Evolutionary conservation across 352 stramenopile genomes (phyloP), one percentile per base, ranked within the genome.

Genomic region (Globisporangium middletonii): DNA sequence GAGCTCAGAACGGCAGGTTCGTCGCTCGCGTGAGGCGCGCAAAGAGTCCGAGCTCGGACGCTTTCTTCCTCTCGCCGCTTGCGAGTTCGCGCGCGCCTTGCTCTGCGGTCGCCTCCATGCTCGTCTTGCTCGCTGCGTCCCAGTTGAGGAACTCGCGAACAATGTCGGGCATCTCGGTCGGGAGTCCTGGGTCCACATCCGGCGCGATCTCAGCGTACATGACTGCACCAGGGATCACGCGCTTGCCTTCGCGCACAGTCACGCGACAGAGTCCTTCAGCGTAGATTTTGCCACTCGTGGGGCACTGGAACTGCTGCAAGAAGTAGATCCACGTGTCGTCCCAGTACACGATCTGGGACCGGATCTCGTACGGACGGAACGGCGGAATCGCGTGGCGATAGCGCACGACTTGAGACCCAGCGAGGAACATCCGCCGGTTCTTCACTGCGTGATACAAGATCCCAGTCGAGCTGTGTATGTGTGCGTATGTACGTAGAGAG

Each of bases 291-390:
- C 73, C 73, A 7, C 63, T 81, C 9, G 28, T 63, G 11, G 72
- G 75, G 43, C 79, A 82, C 41, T 82, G 65, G 57, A 87, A 86
- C 41, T 71, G 68, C 26, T 89, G 77, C 45, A 80, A 55, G 19
- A 89, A 57, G 61, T 84, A 89, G 52, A 83, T 72, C 76, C 76
- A 87, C 30, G 63, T 51, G 28, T 85, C 76, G 55, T 89, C 79
- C 62, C 65, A 78, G 53, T 79, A 75, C 27, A 81, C 62, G 48
- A 87, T 57, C 43, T 73, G 62, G 28, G 79, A 74, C 53, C 71
- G 77, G 48, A 89, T 74, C 60, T 89, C 77, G 54, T 89, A 89
- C 11, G 76, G 61, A 11, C 70, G 61, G 56, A 87, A 84, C 18
- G 77, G 69, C 5, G 67, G 57, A 45, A 89, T 83, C n/a, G 70